Evolutionary conservation across 129 eudicot genomes (phyloP).

Genomic region (Artemisia tridentata): DNA sequence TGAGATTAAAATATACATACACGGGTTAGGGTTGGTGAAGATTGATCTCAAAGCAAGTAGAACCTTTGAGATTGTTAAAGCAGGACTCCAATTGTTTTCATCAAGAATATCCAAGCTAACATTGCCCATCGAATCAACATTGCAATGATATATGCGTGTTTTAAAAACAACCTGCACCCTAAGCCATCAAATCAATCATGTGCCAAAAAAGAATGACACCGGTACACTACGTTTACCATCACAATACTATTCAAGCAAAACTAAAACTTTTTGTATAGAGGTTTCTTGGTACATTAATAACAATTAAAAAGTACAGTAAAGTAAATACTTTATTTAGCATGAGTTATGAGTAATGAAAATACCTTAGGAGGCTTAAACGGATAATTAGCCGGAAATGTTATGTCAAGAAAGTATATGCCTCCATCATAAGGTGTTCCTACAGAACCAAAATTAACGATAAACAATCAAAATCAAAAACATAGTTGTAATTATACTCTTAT

Average conservation of each 20-base stretch:
- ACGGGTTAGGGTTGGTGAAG: slow-evolving; percentile 77
- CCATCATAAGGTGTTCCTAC: slow-evolving; percentile 93
- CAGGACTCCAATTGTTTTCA: slow-evolving; percentile 91
- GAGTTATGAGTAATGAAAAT: slow-evolving; percentile 8
- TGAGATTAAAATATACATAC: slow-evolving; percentile 40
- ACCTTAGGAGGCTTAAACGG: slow-evolving; percentile 98
- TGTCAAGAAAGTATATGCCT: slow-evolving; percentile 95
- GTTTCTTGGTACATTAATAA: not conserved
- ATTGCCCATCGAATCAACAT: slow-evolving; percentile 79
- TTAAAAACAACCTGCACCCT: slow-evolving; percentile 80
- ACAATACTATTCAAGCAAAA: not conserved
- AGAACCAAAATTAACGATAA: not conserved
- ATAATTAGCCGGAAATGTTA: slow-evolving; percentile 79
- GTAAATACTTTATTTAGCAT: not conserved
- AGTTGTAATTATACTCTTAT: not conserved
- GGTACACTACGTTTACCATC: not conserved
- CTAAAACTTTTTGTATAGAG: not conserved
- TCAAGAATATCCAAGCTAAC: slow-evolving; percentile 79
- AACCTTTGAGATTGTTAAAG: slow-evolving; percentile 84
- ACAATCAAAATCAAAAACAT: not conserved
- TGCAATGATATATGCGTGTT: slow-evolving; percentile 94
- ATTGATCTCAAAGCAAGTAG: slow-evolving; percentile 73
- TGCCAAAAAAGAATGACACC: not conserved
- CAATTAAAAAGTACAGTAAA: not conserved
- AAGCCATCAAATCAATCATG: slow-evolving; percentile 25